phyloP scores from a whole-genome alignment of 768 basidiomycete species.

The Leccinum longicurvipes region DNA sequence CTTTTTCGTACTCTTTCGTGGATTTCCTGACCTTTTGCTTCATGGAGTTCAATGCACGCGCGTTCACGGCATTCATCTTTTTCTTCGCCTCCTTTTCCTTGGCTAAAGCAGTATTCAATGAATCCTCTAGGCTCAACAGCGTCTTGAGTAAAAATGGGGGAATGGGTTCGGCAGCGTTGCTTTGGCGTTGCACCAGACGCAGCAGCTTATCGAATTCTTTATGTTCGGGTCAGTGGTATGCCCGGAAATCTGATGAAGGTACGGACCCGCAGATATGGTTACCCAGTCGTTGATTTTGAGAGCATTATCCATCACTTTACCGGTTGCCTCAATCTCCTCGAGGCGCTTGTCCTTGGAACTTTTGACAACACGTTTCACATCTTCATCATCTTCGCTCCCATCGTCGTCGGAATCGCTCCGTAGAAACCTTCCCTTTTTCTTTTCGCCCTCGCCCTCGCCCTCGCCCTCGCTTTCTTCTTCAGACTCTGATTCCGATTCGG shows the following conservation, averaged over 20 bases:
- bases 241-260: not conserved
- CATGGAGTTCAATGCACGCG: conserved; percentile 93
- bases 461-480: conserved; percentile 56
- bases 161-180: conserved; percentile 80
- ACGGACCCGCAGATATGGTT: conserved; percentile 79
- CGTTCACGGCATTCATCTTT: conserved; percentile 93
- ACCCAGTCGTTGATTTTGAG: conserved; percentile 98
- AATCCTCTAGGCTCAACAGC: conserved; percentile 68
- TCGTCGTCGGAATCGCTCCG: conserved; percentile 46
- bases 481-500: conserved; percentile 50
- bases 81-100: conserved; percentile 92
- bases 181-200: conserved; percentile 85
- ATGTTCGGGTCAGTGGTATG: conserved; percentile 6
- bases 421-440: conserved; percentile 42
- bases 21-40: conserved; percentile 97
- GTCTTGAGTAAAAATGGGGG: conserved; percentile 84
- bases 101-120: conserved; percentile 66
- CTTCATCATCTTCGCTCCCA: conserved; percentile 66
- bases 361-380: conserved; percentile 63
- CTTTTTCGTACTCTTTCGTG: conserved; percentile 80
- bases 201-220: conserved; percentile 94
- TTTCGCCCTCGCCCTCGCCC: conserved; percentile 36
- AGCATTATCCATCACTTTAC: conserved; percentile 90
- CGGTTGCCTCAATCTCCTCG: conserved; percentile 92
- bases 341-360: conserved; percentile 90